phyloP scores from a whole-genome alignment of 192 early-diverging fungal species.

The Chytriomyces sp. region DNA sequence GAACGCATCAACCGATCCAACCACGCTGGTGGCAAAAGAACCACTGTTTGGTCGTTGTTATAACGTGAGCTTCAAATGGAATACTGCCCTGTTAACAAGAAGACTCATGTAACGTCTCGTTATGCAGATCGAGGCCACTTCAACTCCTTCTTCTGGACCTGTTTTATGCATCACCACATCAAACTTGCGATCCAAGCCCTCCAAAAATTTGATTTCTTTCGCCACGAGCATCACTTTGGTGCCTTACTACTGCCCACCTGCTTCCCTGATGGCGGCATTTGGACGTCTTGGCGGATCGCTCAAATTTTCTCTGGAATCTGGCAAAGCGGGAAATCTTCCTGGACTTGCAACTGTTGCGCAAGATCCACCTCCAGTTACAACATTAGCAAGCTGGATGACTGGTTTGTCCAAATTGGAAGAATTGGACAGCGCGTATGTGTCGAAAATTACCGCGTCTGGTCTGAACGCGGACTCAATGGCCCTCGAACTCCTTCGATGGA shows the following conservation, averaged over 20 bases:
- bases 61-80: slow-evolving; percentile 2
- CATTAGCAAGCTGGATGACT: slow-evolving; percentile 13
- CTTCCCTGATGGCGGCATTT: slow-evolving; percentile 24
- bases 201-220: slow-evolving; percentile 15
- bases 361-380: slow-evolving; percentile 12
- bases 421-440: slow-evolving; percentile 22
- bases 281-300: slow-evolving; percentile 6
- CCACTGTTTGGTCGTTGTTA: slow-evolving; percentile 10
- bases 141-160: slow-evolving; percentile 12
- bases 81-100: not conserved
- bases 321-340: not conserved
- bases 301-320: slow-evolving; percentile 7
- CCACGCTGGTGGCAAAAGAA: not conserved
- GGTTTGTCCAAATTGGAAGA: slow-evolving; percentile 20
- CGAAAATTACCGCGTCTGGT: not conserved
- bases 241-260: slow-evolving; percentile 32
- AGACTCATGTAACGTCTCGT: not conserved
- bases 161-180: slow-evolving; percentile 26
- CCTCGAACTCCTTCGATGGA: slow-evolving; percentile 30
- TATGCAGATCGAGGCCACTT: slow-evolving; percentile 17
- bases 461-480: slow-evolving; percentile 9
- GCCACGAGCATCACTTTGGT: slow-evolving; percentile 2
- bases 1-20: not conserved
- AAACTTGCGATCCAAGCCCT: slow-evolving; percentile 8
- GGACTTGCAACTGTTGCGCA: slow-evolving; percentile 31